phyloP scores from a whole-genome alignment of 306 rosid genomes.

The Sechiopsis laciniata region DNA sequence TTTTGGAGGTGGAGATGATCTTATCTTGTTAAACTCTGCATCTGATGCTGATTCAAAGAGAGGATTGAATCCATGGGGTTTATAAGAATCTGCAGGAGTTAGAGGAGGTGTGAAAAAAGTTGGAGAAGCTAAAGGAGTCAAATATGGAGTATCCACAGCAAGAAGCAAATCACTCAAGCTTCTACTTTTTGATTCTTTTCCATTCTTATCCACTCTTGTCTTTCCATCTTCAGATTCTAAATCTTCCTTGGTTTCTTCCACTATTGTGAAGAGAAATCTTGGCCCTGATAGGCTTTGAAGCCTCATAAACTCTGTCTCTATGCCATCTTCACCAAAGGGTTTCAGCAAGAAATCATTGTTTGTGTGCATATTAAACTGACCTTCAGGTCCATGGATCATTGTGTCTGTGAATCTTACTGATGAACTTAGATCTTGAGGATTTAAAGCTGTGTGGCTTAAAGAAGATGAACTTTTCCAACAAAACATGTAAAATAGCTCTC shows the following conservation, averaged over 20 bases:
- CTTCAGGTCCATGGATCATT: constrained; percentile 46
- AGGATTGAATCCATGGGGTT: constrained; percentile 59
- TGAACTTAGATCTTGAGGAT: constrained; percentile 50
- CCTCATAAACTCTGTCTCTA: constrained; percentile 64
- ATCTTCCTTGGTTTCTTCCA: constrained; percentile 92
- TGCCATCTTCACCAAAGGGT: constrained; percentile 61
- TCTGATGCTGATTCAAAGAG: constrained; percentile 69
- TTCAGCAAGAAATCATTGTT: constrained; percentile 55
- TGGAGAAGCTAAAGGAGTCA: constrained; percentile 84
- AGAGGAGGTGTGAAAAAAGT: constrained; percentile 69
- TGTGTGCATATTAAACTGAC: constrained; percentile 40
- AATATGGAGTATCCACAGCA: constrained; percentile 69
- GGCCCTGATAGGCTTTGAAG: constrained; percentile 58
- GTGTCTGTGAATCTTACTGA: constrained; percentile 50
- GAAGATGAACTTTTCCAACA: constrained; percentile 75
- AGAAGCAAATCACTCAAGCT: constrained; percentile 74
- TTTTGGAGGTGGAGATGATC: constrained; percentile 92
- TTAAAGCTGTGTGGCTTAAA: constrained; percentile 47
- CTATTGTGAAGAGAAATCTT: constrained; percentile 79
- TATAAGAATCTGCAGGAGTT: constrained; percentile 46
- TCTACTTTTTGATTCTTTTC: constrained; percentile 54
- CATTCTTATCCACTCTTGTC: constrained; percentile 17
- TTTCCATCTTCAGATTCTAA: constrained; percentile 82
- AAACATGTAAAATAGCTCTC: constrained; percentile 75
- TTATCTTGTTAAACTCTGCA: constrained; percentile 75